Evolutionary conservation across 495 filamentous ascomycete species (phyloP), one percentile per base, ranked within the genome.

Genomic region (Astrocystis sublimbata): DNA sequence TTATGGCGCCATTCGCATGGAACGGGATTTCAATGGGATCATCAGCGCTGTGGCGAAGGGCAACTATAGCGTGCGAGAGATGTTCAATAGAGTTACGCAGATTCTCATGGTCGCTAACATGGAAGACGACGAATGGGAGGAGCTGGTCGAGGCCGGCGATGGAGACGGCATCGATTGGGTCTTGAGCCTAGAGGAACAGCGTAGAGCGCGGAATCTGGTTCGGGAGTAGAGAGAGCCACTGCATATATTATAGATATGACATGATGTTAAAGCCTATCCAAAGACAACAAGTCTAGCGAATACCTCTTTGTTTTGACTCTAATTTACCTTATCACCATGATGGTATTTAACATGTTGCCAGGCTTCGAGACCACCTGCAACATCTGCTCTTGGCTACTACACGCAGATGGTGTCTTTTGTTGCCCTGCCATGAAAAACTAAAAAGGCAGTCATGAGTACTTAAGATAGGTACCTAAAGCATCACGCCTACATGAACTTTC

Each of bases 111-210:
- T 96, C 4, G 90, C 96, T 69, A 93, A 93, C 62, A 96, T 97
- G 92, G 94, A 98, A 72, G 92, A 96, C 17, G 94, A 98, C 59
- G 96, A 98, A 75, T 97, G 93, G 91, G 91, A 92, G 51, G 93
- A 93, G 73, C 58, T 81, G 41, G 68, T 60, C 4, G 65, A 62
- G 4, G 74, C 67, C 3, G 75, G 69, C 4, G 76, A 68, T 5
- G 79, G 81, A 12, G 80, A 74, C 26, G 79, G 67, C 26, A 81
- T 85, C 69, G 56, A 73, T 51, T 85, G 83, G 83, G 77, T 84
- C n/a, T 63, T 85, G 43, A 82, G 61, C 50, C 75, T 79, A 63
- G 83, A 85, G 43, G 83, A 85, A 71, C 78, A 79, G 64, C 75
- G 68, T 63, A 82, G 73, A 68, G 82, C 80, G 21, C 79, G 83